Conservation (phyloP, 2,329 filamentous ascomycete genomes). For the Pyricularia pennisetigena region DNA sequence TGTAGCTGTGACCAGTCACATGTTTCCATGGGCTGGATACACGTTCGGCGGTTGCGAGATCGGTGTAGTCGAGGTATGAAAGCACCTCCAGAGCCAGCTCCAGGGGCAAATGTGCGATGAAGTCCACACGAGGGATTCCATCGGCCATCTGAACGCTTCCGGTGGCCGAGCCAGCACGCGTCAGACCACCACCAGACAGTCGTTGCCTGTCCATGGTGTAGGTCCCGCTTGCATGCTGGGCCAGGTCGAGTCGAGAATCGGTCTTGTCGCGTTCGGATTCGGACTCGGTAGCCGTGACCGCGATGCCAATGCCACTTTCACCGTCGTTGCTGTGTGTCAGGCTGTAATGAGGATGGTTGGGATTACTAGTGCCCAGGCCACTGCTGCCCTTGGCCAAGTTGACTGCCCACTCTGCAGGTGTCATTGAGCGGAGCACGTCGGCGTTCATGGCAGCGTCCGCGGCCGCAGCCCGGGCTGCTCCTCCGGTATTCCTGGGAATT, state of each 20-base stretch:
- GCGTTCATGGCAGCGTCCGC: constrained; percentile 44
- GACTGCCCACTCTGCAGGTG: constrained; percentile 28
- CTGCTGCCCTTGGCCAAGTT: background rate
- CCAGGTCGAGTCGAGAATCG: constrained; percentile 2
- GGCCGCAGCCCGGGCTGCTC: constrained; percentile 49
- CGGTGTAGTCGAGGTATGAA: constrained; percentile 41
- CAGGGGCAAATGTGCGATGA: constrained; percentile 41
- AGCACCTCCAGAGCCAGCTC: constrained; percentile 53
- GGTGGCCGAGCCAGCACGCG: constrained; percentile 12
- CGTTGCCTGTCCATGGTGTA: background rate
- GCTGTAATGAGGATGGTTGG: background rate
- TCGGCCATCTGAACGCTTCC: constrained; percentile 15
- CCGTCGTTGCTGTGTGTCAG: constrained; percentile 32
- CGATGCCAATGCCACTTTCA: constrained; percentile 56
- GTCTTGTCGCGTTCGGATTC: constrained; percentile 11
- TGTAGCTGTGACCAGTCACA: constrained; percentile 40
- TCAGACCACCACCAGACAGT: background rate
- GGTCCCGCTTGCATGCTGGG: background rate
- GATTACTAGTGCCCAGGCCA: background rate
- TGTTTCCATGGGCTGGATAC: constrained; percentile 43
- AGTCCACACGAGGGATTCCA: constrained; percentile 45
- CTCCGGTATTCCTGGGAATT: constrained; percentile 49
- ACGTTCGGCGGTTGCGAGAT: constrained; percentile 35
- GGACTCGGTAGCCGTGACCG: constrained; percentile 33
- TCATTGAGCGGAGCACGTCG: constrained; percentile 26